Conservation (phyloP, 176 grass and related monocot species). For the Raddia distichophylla region DNA sequence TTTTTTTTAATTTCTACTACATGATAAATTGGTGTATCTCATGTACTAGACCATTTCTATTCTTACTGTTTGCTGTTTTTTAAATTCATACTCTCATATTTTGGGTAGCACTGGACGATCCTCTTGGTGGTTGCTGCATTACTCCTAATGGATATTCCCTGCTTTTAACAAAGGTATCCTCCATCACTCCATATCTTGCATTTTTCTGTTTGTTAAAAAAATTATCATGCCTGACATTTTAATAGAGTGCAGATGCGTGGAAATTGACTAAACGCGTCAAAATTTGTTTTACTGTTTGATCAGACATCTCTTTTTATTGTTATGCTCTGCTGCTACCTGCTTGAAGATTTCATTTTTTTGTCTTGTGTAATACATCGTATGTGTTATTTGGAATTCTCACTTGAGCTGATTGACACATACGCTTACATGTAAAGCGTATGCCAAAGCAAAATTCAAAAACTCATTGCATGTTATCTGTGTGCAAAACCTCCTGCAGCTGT, state of each 20-base stretch:
- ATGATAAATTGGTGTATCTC: constrained; percentile 19
- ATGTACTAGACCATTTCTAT: constrained; percentile 10
- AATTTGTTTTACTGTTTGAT: neutral
- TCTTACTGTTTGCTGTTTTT: constrained; percentile 18
- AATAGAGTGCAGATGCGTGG: constrained; percentile 4
- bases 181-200: constrained; percentile 7
- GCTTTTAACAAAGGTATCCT: constrained; percentile 77
- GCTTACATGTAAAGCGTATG: constrained; percentile 29
- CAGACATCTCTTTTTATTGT: constrained; percentile 3
- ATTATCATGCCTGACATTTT: neutral
- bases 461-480: constrained; percentile 25
- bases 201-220: neutral
- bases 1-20: constrained; percentile 17
- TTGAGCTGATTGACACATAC: neutral
- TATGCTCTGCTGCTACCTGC: constrained; percentile 25
- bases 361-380: constrained; percentile 16
- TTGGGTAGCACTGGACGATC: constrained; percentile 76
- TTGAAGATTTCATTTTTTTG: constrained; percentile 15
- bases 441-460: neutral
- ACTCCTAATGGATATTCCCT: constrained; percentile 90
- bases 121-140: constrained; percentile 92
- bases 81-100: constrained; percentile 22
- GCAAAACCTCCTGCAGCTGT: constrained; percentile 58
- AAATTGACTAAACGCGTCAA: neutral
- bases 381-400: constrained; percentile 29